A percentile compares a stretch with the other conserved stretches of the same genome.
These are phyloP conservation scores for Ensete glaucum DNA, from an alignment of 176 grass and related monocot species.

Conservation along the genomic window DNA sequence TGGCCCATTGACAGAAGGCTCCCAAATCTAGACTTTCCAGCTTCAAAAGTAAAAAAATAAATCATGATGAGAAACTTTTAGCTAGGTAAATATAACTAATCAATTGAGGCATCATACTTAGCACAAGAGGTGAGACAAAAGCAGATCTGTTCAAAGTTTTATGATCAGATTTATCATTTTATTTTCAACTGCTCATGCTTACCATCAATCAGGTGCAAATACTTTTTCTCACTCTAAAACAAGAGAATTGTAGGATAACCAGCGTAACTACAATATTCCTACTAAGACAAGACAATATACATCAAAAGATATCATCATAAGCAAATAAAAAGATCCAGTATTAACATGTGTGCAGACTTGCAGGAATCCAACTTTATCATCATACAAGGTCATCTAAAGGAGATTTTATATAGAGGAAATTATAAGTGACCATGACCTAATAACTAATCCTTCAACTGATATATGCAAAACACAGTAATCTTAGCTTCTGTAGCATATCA, in stretches of 20 bases:
- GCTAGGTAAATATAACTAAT: not conserved
- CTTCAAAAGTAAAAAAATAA: slow-evolving; percentile 22
- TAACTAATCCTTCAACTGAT: too few species aligned
- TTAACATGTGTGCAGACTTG: not conserved
- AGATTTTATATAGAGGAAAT: not conserved
- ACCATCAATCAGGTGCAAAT: not conserved
- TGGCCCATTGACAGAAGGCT: slow-evolving; percentile 67
- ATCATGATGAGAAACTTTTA: not conserved
- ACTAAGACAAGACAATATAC: not conserved
- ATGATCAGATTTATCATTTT: not conserved
- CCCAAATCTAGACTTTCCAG: slow-evolving; percentile 71
- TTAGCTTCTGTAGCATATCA: too few species aligned
- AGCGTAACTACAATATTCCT: not conserved
- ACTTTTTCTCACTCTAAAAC: not conserved
- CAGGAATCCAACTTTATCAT: not conserved
- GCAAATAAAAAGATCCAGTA: not conserved
- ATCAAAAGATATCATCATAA: not conserved
- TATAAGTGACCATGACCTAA: too few species aligned
- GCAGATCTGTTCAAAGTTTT: not conserved
- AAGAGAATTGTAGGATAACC: not conserved
- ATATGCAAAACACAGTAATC: too few species aligned
- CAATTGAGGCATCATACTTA: not conserved
- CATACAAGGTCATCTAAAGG: not conserved
- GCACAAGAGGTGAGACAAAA: not conserved
- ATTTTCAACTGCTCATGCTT: not conserved